Conservation (phyloP, 2,329 filamentous ascomycete species). For the Stenocarpella maydis region DNA sequence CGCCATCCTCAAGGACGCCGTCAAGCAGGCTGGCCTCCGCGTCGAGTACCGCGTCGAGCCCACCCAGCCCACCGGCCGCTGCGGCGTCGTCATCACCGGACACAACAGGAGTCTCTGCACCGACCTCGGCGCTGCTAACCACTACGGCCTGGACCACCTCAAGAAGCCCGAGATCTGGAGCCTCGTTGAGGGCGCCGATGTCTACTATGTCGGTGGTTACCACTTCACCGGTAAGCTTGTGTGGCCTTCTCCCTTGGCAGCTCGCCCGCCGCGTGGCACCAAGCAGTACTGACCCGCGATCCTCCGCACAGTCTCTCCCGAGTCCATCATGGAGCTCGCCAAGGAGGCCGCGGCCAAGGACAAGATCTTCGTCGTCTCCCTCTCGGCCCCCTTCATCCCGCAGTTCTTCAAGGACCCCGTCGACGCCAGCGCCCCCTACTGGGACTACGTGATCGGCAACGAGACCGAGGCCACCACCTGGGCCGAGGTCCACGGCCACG, state of each 20-base stretch:
- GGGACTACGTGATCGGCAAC: conserved; percentile 96
- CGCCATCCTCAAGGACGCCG: conserved; percentile 85
- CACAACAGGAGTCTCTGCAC: conserved; percentile 96
- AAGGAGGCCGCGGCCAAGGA: conserved; percentile 88
- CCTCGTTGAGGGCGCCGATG: conserved; percentile 85
- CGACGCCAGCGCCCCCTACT: conserved; percentile 86
- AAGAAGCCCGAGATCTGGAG: conserved; percentile 92
- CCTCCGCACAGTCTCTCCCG: conserved; percentile 73
- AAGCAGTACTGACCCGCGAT: not conserved
- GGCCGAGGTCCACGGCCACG: conserved; percentile 80
- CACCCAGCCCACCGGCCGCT: conserved; percentile 85
- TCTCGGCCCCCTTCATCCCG: conserved; percentile 94
- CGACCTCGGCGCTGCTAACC: conserved; percentile 94
- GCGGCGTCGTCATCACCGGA: conserved; percentile 95
- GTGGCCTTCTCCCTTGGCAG: not conserved
- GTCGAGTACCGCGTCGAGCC: conserved; percentile 95
- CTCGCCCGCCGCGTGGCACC: too few relatives aligned
- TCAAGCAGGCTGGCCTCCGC: conserved; percentile 85
- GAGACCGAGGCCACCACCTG: conserved; percentile 93
- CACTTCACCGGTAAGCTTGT: conserved; percentile 76
- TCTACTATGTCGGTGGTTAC: conserved; percentile 95
- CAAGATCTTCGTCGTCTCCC: conserved; percentile 91
- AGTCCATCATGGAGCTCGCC: conserved; percentile 87
- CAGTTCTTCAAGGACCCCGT: conserved; percentile 98
- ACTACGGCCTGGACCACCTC: conserved; percentile 94